phyloP scores from a whole-genome alignment of 148 eudicot species.

The Silene latifolia region DNA sequence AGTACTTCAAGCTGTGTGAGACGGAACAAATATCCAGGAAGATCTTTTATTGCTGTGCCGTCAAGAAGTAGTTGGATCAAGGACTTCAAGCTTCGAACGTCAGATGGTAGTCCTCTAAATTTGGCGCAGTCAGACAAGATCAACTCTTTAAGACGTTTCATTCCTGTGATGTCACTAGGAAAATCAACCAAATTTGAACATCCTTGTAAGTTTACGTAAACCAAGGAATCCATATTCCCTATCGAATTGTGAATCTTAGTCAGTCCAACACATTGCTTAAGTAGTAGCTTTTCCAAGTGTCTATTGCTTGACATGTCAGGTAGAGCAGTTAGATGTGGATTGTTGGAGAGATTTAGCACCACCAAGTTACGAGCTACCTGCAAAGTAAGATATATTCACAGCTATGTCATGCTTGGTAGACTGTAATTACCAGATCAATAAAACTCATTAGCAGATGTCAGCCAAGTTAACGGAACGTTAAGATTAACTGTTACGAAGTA shows the following conservation, averaged over 20 bases:
- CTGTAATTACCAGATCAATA: no score
- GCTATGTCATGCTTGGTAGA: no score
- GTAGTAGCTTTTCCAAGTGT: conserved; percentile 44
- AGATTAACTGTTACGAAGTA: no score
- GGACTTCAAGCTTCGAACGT: conserved; percentile 44
- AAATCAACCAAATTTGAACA: conserved; percentile 42
- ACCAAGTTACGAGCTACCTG: conserved; percentile 49
- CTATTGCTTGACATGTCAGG: conserved; percentile 53
- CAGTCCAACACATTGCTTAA: conserved; percentile 44
- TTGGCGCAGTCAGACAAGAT: conserved; percentile 48
- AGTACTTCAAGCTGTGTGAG: conserved; percentile 49
- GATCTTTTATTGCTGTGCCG: conserved; percentile 34
- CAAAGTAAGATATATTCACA: no score
- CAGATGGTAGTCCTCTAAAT: conserved; percentile 39
- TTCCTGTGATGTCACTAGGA: conserved; percentile 56
- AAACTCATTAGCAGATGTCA: neutral
- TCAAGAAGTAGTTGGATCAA: conserved; percentile 38
- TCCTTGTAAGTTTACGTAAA: conserved; percentile 38
- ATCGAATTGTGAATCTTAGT: conserved; percentile 46
- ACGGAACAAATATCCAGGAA: conserved; percentile 38
- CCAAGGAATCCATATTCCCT: conserved; percentile 40
- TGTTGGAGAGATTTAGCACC: conserved; percentile 49
- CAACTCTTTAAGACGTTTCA: conserved; percentile 42
- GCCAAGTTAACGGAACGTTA: neutral
- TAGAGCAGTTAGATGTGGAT: conserved; percentile 38